Evolutionary conservation across 768 basidiomycete species (phyloP).

Genomic region (Hortiboletus campestris): DNA sequence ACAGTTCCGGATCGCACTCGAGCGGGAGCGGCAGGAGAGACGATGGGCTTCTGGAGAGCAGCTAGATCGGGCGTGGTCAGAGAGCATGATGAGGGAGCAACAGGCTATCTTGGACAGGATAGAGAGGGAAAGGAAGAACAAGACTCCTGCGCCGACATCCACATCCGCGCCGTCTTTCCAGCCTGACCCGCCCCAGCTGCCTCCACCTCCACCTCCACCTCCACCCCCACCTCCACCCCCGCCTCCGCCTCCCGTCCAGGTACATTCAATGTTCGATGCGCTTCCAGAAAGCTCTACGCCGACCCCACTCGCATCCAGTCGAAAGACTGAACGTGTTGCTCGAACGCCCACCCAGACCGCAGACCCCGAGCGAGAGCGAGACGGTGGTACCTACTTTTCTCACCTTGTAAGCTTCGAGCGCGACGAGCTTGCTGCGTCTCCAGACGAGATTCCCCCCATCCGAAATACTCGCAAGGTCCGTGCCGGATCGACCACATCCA

Average conservation of each 20-base stretch:
- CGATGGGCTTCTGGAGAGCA: conserved; percentile 44
- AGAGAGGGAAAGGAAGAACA: conserved; percentile 37
- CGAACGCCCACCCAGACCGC: conserved; percentile 18
- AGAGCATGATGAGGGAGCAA: conserved; percentile 36
- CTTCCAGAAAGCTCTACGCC: conserved; percentile 7
- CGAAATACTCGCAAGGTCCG: conserved; percentile 22
- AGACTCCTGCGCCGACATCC: not conserved
- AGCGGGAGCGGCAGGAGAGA: conserved; percentile 50
- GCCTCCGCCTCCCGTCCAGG: not conserved
- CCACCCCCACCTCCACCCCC: not conserved
- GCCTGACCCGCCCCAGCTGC: not conserved
- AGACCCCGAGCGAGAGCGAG: conserved; percentile 33
- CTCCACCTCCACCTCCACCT: not conserved
- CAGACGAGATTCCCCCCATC: conserved; percentile 17
- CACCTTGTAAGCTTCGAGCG: conserved; percentile 14
- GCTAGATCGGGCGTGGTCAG: conserved; percentile 34
- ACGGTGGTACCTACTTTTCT: conserved; percentile 15
- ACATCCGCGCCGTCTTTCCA: conserved; percentile 4
- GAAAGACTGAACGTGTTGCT: conserved; percentile 16
- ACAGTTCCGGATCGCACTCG: conserved; percentile 43
- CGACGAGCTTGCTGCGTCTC: conserved; percentile 18
- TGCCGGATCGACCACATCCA: conserved; percentile 27
- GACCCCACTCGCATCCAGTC: conserved; percentile 9
- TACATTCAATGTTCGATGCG: not conserved
- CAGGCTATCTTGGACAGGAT: conserved; percentile 49